Evolutionary conservation across 108 stramenopile genomes (phyloP).

Genomic region (Conticribra guillardii): DNA sequence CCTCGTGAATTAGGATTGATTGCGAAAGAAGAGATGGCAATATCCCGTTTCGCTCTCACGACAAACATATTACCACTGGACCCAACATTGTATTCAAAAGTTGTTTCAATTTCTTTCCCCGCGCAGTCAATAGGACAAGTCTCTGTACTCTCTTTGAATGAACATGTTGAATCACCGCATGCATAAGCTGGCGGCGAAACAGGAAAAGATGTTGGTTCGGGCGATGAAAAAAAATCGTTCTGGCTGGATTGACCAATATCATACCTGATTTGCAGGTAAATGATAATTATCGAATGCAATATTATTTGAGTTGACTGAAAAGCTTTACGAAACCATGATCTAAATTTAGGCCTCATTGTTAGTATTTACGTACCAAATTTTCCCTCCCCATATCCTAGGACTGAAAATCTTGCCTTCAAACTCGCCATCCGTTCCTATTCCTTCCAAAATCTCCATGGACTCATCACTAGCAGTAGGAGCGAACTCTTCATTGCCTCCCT

Average conservation of each 20-base stretch:
- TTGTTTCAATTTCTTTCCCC: constrained; percentile 6
- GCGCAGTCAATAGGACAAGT: constrained; percentile 24
- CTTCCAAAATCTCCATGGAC: constrained; percentile 16
- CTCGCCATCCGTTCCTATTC: constrained; percentile 9
- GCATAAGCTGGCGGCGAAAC: not conserved
- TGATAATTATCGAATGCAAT: no score
- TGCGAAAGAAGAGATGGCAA: constrained; percentile 16
- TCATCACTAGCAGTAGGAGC: not conserved
- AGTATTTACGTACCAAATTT: no score
- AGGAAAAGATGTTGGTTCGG: not conserved
- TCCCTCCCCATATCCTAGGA: constrained; percentile 3
- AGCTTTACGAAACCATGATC: not conserved
- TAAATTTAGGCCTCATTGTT: no score
- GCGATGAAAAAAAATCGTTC: no score
- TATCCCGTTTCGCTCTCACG: constrained; percentile 9
- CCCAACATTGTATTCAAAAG: constrained; percentile 25
- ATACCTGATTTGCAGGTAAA: no score
- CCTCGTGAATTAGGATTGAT: constrained; percentile 22
- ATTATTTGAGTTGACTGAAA: not conserved
- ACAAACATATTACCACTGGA: constrained; percentile 31
- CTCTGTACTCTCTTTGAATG: not conserved
- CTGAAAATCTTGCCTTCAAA: not conserved
- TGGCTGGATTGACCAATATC: no score
- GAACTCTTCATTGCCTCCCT: constrained; percentile 10
- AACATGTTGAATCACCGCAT: constrained; percentile 14